phyloP scores from a whole-genome alignment of 192 early-diverging fungal genomes.

The Linnemannia elongata region DNA sequence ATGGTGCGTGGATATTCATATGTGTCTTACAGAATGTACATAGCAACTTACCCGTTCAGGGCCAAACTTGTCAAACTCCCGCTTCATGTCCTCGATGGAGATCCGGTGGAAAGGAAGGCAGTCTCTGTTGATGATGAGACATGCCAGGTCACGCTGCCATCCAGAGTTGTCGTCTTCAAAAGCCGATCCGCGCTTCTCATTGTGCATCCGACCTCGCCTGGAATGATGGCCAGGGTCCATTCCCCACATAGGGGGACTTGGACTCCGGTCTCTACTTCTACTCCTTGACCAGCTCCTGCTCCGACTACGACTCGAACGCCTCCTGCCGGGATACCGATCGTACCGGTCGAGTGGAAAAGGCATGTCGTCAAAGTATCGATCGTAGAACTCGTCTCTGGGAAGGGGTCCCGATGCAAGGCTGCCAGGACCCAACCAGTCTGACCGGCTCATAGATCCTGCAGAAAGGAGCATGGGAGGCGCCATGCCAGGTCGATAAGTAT shows the following conservation, averaged over 20 bases:
- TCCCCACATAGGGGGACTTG: conserved; percentile 30
- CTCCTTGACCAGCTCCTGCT: conserved; percentile 56
- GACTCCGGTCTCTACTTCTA: conserved; percentile 48
- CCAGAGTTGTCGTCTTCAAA: conserved; percentile 22
- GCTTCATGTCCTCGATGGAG: conserved; percentile 61
- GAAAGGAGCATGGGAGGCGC: conserved; percentile 30
- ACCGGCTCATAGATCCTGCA: conserved; percentile 36
- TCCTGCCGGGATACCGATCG: conserved; percentile 37
- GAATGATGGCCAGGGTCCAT: conserved; percentile 10
- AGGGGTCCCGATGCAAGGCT: conserved; percentile 9
- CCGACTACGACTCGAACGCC: conserved; percentile 42
- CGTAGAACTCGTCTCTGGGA: conserved; percentile 50
- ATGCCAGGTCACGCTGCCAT: conserved; percentile 55
- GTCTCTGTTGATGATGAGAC: conserved; percentile 62
- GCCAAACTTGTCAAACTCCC: conserved; percentile 63
- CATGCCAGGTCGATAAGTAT: conserved; percentile 30
- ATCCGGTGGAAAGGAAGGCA: conserved; percentile 62
- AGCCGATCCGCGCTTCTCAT: conserved; percentile 16
- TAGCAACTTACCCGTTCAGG: conserved; percentile 58
- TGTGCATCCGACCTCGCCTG: conserved; percentile 19
- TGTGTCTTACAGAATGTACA: not conserved
- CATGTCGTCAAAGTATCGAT: conserved; percentile 54
- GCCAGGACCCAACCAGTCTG: conserved; percentile 43
- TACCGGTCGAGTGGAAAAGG: conserved; percentile 39
- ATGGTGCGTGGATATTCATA: not conserved